Percentiles rank a stretch among this genome's conserved stretches.
Evolutionary conservation across 1,139 yeast species (phyloP).

Genomic region (Candida gigantensis): DNA sequence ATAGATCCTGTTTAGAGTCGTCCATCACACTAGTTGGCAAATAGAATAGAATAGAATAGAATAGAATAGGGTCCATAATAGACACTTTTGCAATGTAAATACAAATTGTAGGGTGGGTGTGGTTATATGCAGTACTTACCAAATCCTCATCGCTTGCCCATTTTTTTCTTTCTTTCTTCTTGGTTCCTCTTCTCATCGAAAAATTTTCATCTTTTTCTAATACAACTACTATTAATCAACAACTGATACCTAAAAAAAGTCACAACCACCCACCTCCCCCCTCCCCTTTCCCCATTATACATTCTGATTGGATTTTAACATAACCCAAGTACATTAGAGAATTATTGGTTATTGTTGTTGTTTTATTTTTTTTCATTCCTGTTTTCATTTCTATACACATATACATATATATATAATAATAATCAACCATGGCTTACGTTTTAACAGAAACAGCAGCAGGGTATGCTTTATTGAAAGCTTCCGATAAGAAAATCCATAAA

Average conservation of each 20-base stretch:
- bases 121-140: constrained; percentile 1
- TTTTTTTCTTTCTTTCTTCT: constrained; percentile 11
- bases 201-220: constrained; percentile 8
- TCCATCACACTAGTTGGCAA: too few relatives aligned
- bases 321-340: too few relatives aligned
- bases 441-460: constrained; percentile 99
- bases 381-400: neutral
- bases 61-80: too few relatives aligned
- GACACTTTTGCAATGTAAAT: too few relatives aligned
- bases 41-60: too few relatives aligned
- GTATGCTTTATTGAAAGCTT: constrained; percentile 93
- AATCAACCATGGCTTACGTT: constrained; percentile 74
- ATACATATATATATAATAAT: neutral
- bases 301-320: too few relatives aligned
- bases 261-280: neutral
- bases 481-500: constrained; percentile 95
- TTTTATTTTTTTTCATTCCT: neutral
- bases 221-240: neutral
- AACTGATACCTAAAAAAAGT: too few relatives aligned
- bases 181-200: constrained; percentile 11
- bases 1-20: too few relatives aligned
- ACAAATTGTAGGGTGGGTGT: too few relatives aligned
- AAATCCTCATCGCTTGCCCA: neutral
- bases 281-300: neutral
- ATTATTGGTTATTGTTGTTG: too few relatives aligned